Percentiles rank a stretch among this genome's conserved stretches.
These are phyloP conservation scores for Talaromyces borbonicus DNA, from an alignment of 495 filamentous ascomycete species.

Conservation along the genomic window DNA sequence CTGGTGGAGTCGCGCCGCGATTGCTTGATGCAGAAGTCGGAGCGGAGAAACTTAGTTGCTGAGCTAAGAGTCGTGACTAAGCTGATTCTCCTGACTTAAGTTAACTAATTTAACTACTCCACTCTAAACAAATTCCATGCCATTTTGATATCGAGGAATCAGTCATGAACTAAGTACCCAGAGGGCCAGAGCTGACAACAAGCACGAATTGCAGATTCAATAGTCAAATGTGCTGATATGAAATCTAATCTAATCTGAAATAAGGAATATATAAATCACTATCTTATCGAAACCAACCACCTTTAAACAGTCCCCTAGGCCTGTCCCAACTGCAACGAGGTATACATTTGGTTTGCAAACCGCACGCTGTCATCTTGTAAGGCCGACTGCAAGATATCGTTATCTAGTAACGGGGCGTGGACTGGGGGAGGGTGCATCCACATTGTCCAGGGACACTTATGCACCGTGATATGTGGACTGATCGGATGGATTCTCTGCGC, in stretches of 20 bases:
- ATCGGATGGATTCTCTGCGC: constrained; percentile 35
- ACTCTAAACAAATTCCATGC: too few species aligned
- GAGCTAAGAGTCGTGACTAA: too few species aligned
- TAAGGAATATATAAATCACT: constrained; percentile 5
- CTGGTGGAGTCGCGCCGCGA: too few species aligned
- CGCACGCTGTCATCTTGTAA: constrained; percentile 16
- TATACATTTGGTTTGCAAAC: constrained; percentile 6
- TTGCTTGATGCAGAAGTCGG: not conserved
- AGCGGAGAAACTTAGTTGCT: constrained; percentile 7
- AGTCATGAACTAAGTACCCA: too few species aligned
- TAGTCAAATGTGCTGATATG: too few species aligned
- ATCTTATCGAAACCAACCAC: not conserved
- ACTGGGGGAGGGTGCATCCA: constrained; percentile 30
- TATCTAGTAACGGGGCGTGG: constrained; percentile 26
- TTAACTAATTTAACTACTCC: too few species aligned
- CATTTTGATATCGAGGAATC: too few species aligned
- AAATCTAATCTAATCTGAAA: too few species aligned
- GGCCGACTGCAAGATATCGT: constrained; percentile 28
- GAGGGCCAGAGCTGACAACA: too few species aligned
- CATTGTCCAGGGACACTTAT: constrained; percentile 38
- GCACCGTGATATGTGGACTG: constrained; percentile 23
- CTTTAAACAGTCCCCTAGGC: not conserved
- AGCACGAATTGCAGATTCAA: too few species aligned
- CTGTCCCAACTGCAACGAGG: constrained; percentile 5
- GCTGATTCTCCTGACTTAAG: too few species aligned